Percentiles rank a stretch among this genome's conserved stretches.
Conservation (phyloP, 176 grass and related monocot genomes). For the Lolium multiflorum region DNA sequence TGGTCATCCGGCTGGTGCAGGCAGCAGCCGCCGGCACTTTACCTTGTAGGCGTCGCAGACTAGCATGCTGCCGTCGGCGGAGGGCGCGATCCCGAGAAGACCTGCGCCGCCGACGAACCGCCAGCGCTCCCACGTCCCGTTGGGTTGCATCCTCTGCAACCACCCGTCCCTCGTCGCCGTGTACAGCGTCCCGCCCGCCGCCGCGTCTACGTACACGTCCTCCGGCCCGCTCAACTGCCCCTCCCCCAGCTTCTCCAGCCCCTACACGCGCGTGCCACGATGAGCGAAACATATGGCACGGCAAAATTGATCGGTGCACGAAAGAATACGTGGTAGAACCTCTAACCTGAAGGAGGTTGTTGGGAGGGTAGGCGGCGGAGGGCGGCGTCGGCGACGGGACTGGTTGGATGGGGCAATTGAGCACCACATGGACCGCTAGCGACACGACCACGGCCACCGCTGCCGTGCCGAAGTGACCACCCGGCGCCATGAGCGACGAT, state of each 20-base stretch:
- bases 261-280: conserved; percentile 11
- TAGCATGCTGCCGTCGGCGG: conserved; percentile 53
- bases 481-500: conserved; percentile 25
- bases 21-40: not conserved
- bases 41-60: conserved; percentile 77
- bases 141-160: conserved; percentile 66
- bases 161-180: conserved; percentile 78
- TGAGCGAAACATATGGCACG: not conserved
- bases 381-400: conserved; percentile 35
- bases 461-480: conserved; percentile 15
- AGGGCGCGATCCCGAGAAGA: conserved; percentile 53
- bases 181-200: conserved; percentile 57
- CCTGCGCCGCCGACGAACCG: conserved; percentile 49
- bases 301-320: not conserved
- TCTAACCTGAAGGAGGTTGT: conserved; percentile 70
- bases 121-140: conserved; percentile 74
- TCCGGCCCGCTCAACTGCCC: conserved; percentile 60
- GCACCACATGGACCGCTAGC: conserved; percentile 47
- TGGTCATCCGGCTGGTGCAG: not conserved
- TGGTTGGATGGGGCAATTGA: conserved; percentile 66
- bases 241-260: conserved; percentile 74
- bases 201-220: conserved; percentile 70
- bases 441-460: conserved; percentile 34
- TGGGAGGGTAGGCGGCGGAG: conserved; percentile 36
- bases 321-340: too few relatives aligned